Conservation (phyloP, 768 basidiomycete genomes). For the Cyathus striatus region DNA sequence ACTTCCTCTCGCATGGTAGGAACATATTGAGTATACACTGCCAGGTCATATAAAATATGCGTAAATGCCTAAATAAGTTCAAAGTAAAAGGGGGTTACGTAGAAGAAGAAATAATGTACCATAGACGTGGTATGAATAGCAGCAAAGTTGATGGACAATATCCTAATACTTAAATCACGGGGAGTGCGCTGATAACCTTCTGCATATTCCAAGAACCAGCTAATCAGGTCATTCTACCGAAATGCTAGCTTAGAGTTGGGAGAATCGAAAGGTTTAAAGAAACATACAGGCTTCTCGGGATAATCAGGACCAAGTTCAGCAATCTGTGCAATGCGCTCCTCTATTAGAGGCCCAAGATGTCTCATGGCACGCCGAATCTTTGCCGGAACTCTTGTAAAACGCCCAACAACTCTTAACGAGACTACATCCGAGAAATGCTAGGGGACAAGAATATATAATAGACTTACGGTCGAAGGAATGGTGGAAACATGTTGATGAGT, state of each 20-base stretch:
- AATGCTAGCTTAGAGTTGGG: slow-evolving; percentile 1
- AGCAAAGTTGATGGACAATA: slow-evolving; percentile 32
- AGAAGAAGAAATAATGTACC: slow-evolving; percentile 13
- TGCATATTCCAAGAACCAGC: slow-evolving; percentile 39
- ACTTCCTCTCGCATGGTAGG: slow-evolving; percentile 30
- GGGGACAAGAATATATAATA: too few relatives aligned
- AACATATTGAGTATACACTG: slow-evolving; percentile 17
- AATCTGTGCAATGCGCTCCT: slow-evolving; percentile 23
- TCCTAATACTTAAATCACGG: slow-evolving; percentile 18
- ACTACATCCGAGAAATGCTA: too few relatives aligned
- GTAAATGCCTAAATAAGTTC: slow-evolving; percentile 18
- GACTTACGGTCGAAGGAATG: slow-evolving; percentile 14
- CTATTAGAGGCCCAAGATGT: slow-evolving; percentile 22
- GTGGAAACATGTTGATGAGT: slow-evolving; percentile 15
- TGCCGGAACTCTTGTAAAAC: slow-evolving; percentile 15
- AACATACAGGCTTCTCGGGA: slow-evolving; percentile 25
- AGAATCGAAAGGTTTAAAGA: background rate
- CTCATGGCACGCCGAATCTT: slow-evolving; percentile 15
- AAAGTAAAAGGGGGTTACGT: background rate
- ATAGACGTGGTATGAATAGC: slow-evolving; percentile 35
- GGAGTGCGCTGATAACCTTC: slow-evolving; percentile 21
- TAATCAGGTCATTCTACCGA: slow-evolving; percentile 38
- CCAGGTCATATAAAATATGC: slow-evolving; percentile 19
- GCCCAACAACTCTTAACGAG: too few relatives aligned
- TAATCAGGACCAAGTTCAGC: slow-evolving; percentile 21